Evolutionary conservation across 2,329 filamentous ascomycete species (phyloP).

Genomic region (Claviceps sorghi): DNA sequence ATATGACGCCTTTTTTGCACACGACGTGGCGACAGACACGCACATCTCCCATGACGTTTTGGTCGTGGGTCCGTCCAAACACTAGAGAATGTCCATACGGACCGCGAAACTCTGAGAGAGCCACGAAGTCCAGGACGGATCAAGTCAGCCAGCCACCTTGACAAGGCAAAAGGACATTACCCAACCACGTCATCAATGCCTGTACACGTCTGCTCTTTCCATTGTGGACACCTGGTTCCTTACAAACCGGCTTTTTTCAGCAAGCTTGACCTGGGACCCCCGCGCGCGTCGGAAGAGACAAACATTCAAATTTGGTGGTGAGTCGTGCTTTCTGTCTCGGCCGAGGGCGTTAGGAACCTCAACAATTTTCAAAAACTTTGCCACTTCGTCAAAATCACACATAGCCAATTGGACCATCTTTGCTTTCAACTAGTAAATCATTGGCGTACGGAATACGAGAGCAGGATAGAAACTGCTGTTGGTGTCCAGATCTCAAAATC

Average conservation of each 20-base stretch:
- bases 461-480: slow-evolving; percentile 9
- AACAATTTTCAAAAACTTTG: background rate
- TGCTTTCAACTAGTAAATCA: slow-evolving; percentile 2
- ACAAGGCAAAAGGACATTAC: background rate
- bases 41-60: background rate
- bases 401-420: background rate
- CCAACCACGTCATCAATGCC: too few species aligned
- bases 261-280: background rate
- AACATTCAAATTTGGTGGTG: background rate
- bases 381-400: background rate
- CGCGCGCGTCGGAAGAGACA: background rate
- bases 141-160: background rate
- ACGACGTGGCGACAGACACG: background rate
- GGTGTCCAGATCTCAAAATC: slow-evolving; percentile 19
- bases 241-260: background rate
- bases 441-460: slow-evolving; percentile 1
- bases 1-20: background rate
- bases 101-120: too few species aligned
- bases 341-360: background rate
- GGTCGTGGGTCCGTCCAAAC: background rate
- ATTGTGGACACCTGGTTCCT: background rate
- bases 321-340: background rate
- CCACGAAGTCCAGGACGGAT: too few species aligned
- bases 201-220: too few species aligned
- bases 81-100: background rate